Percentiles rank a stretch among this genome's conserved stretches.
Evolutionary conservation across 768 basidiomycete species (phyloP).

Genomic region (Lactarius indigo): DNA sequence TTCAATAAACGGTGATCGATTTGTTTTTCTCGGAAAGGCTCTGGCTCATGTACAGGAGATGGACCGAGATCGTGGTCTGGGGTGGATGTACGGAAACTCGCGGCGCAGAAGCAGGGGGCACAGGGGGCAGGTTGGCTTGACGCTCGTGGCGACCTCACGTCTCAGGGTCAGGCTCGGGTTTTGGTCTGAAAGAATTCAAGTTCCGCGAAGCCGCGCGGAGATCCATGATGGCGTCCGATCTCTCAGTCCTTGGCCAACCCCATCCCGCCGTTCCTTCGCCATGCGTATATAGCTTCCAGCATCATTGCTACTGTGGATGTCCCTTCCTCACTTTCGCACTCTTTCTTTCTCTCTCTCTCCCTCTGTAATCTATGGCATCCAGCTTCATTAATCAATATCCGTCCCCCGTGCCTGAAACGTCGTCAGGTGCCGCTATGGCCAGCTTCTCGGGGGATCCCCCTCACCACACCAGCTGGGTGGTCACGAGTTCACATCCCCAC

Average conservation of each 20-base stretch:
- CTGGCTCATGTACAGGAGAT: slow-evolving; percentile 1
- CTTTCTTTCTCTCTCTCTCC: slow-evolving; percentile 12
- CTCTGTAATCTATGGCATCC: slow-evolving; percentile 18
- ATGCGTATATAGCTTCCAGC: slow-evolving; percentile 26
- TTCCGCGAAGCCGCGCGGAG: slow-evolving; percentile 24
- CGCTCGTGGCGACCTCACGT: not conserved
- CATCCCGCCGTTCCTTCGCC: slow-evolving; percentile 24
- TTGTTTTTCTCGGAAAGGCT: slow-evolving; percentile 8
- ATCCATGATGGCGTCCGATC: slow-evolving; percentile 26
- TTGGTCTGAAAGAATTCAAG: slow-evolving; percentile 5
- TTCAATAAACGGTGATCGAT: slow-evolving; percentile 21
- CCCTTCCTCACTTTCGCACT: slow-evolving; percentile 18
- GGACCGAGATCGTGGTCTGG: slow-evolving; percentile 16
- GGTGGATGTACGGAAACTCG: not conserved
- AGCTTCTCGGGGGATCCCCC: slow-evolving; percentile 25
- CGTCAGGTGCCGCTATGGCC: slow-evolving; percentile 21
- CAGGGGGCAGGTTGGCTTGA: not conserved
- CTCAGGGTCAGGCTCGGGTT: not conserved
- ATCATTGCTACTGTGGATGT: slow-evolving; percentile 19
- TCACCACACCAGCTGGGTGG: slow-evolving; percentile 15
- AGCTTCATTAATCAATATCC: slow-evolving; percentile 23
- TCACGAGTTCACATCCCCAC: slow-evolving; percentile 22
- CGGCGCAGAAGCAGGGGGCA: slow-evolving; percentile 1
- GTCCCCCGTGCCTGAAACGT: slow-evolving; percentile 18
- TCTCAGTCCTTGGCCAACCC: slow-evolving; percentile 19